Base-by-base conservation (phyloP, 2,329 filamentous ascomycete genomes). In the Xylaria polymorpha region DNA sequence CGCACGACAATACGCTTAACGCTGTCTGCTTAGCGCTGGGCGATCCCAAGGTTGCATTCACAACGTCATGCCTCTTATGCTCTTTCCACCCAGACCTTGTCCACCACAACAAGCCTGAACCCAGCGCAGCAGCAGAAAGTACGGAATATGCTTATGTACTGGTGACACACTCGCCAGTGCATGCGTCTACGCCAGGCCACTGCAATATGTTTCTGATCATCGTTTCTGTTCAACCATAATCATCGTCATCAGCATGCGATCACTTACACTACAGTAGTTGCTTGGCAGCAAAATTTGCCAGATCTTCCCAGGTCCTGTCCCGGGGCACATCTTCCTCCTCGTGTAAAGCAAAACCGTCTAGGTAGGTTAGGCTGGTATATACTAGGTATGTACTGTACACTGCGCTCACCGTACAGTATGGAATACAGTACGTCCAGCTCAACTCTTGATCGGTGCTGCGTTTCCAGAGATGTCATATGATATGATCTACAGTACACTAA, bases 211-310 rank as follows among this genome's bases (percentile, higher is more conserved):
- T 18, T 62, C 58, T 35, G 25, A 25, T n/a, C 14, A 15, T 25
- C 25, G 50, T 53, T 32, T 53, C 57, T 37, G 22, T 41, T 60
- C 50, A 57, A 68, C 64, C 56, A 50, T 25, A 10, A 62, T 59
- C 64, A 14, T 51, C 62, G 53, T 59, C 53, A 59, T 59, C 20
- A 53, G 48, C 44, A 58, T 43, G 55, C 56, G 25, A 53, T 69
- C 63, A 55, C 58, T 66, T 66, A 35, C 32, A 35, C n/a, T n/a
- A n/a, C n/a, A n/a, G n/a, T 35, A 22, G 46, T 14, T 43, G 25
- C 66, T 68, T 68, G 63, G 63, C 62, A 59, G 56, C 14, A 57
- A 61, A 53, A 35, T 68, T 68, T 59, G 22, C 51, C 22, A 62
- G 41, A 35, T 29, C 25, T 29, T 29, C 4, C 25, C 4, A 29